Base-by-base conservation (phyloP, 345 rosid genomes). In the Nasturtium officinale region DNA sequence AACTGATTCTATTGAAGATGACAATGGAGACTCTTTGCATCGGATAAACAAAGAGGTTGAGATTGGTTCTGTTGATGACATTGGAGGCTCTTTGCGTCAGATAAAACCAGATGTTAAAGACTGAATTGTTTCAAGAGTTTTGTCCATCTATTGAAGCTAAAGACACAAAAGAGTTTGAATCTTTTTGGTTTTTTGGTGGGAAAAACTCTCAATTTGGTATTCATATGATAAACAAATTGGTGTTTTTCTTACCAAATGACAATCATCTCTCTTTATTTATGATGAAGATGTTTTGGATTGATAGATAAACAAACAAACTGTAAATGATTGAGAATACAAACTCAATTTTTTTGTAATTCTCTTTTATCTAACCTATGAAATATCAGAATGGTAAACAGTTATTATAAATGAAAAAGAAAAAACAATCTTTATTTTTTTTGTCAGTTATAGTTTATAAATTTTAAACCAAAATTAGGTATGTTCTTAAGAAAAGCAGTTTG, bases 241-340 rank as follows among this genome's bases (percentile, higher is more conserved):
- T 5, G 10, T 30, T 43, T 42, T 43, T 20, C 37, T 48, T 58
- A 20, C 60, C 35, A 38, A 53, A 26, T 25, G 18, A 28, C 9
- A 35, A 26, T 23, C 60, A 69, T 77, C 45, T 76, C 54, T 70
- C 56, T 46, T 57, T 71, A 17, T 56, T 11, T 38, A 20, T 26
- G 67, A 57, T 37, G 80, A 55, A 37, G 57, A 76, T 70, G 46
- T 48, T 33, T 64, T 59, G 62, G 45, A 76, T 62, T 68, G 10
- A 54, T 51, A 55, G 54, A 50, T 42, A 26, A 26, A 6, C 29
- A 55, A 75, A 52, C 23, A 75, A 40, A 18, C 6, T 74, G 72
- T 61, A 40, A 45, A 8, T 40, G 5, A 56, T 55, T 55, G 30
- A 52, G 6, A 65, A 32, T 45, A 16, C 51, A 13, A 29, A 15